A percentile compares a stretch with the other conserved stretches of the same genome.
Conservation (phyloP, 805 yeast genomes). For the Yamadazyma philogaea region DNA sequence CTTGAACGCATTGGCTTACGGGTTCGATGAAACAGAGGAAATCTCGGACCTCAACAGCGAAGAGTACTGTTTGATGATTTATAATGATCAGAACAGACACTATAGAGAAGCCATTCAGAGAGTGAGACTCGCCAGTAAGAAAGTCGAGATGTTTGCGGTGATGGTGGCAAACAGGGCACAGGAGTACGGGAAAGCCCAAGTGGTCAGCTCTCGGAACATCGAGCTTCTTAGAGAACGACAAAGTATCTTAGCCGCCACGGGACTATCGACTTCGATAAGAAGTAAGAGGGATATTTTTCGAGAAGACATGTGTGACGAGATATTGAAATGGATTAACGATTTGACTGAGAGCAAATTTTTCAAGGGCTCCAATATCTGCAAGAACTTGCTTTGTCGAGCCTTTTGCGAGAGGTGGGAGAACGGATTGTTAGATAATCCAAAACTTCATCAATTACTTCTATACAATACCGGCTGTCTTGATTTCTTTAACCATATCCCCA, state of each 20-base stretch:
- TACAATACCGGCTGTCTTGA: constrained; percentile 34
- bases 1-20: constrained; percentile 44
- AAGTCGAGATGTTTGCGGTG: constrained; percentile 60
- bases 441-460: constrained; percentile 8
- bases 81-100: constrained; percentile 80
- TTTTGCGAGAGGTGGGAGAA: constrained; percentile 60
- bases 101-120: constrained; percentile 69
- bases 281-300: constrained; percentile 67
- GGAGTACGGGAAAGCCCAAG: constrained; percentile 64
- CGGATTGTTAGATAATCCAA: constrained; percentile 38
- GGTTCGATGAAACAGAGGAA: constrained; percentile 28
- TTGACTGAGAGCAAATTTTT: constrained; percentile 53
- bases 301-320: constrained; percentile 77
- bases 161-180: constrained; percentile 71
- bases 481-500: constrained; percentile 36
- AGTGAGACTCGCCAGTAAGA: constrained; percentile 60
- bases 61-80: constrained; percentile 56
- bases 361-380: constrained; percentile 44
- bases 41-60: constrained; percentile 35
- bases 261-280: constrained; percentile 63
- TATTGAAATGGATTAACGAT: constrained; percentile 62
- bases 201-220: constrained; percentile 54
- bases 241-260: constrained; percentile 56
- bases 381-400: constrained; percentile 53
- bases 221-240: constrained; percentile 52